These are phyloP conservation scores for Aspergillus sclerotialis DNA, from an alignment of 2,329 filamentous ascomycete genomes.

Conservation along the genomic window DNA sequence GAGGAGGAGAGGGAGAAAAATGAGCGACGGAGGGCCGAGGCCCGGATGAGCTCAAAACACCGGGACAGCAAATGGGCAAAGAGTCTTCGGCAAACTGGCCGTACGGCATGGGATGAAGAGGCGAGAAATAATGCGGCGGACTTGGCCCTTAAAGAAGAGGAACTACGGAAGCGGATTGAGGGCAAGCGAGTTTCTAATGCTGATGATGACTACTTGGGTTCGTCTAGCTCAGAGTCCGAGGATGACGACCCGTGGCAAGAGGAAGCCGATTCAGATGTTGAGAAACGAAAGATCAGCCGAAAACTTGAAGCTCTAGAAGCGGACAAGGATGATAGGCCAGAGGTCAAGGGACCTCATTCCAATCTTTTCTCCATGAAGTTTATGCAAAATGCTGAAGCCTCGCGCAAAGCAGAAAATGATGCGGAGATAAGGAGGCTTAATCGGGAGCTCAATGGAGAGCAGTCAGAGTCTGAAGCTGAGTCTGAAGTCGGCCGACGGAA, in stretches of 20 bases:
- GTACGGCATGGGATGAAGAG: conserved; percentile 82
- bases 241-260: conserved; percentile 53
- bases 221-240: conserved; percentile 57
- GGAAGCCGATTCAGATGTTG: conserved; percentile 36
- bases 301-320: conserved; percentile 45
- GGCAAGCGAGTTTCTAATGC: conserved; percentile 60
- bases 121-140: conserved; percentile 71
- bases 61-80: conserved; percentile 91
- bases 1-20: conserved; percentile 59
- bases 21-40: conserved; percentile 71
- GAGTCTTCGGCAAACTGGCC: conserved; percentile 68
- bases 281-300: conserved; percentile 29
- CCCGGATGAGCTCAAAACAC: conserved; percentile 78
- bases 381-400: conserved; percentile 82
- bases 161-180: conserved; percentile 71
- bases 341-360: conserved; percentile 46
- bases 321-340: conserved; percentile 34
- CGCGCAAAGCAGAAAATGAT: conserved; percentile 72
- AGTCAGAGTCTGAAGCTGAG: conserved; percentile 48
- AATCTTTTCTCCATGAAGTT: conserved; percentile 82
- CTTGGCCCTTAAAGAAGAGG: conserved; percentile 75
- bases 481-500: conserved; percentile 58
- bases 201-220: conserved; percentile 46
- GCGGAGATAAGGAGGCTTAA: conserved; percentile 64
- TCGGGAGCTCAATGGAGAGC: conserved; percentile 59